Percentiles rank a stretch among this genome's conserved stretches.
Evolutionary conservation across 2,329 filamentous ascomycete genomes (phyloP).

Genomic region (Trichoderma lentiforme): DNA sequence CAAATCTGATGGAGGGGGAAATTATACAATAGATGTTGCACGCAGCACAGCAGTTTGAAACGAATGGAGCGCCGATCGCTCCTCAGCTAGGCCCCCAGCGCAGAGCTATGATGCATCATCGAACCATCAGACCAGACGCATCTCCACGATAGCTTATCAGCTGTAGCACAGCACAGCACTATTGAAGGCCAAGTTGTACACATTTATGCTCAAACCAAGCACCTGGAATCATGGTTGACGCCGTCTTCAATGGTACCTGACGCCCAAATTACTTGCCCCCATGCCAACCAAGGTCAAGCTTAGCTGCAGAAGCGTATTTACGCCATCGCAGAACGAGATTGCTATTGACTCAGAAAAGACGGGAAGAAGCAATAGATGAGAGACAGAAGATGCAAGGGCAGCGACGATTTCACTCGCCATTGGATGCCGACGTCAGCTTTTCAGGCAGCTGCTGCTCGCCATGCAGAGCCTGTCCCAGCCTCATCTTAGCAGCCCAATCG

Average conservation of each 20-base stretch:
- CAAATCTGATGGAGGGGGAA: not conserved
- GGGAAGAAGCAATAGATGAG: not conserved
- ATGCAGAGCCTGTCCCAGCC: not conserved
- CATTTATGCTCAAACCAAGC: not conserved
- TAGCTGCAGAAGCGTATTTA: not conserved
- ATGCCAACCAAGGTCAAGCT: not conserved
- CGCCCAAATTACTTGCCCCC: not conserved
- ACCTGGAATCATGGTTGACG: not conserved
- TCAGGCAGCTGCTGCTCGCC: not conserved
- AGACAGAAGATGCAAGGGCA: conserved; percentile 7
- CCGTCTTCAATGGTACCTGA: not conserved
- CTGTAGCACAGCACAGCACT: not conserved
- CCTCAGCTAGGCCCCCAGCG: not conserved
- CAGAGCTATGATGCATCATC: conserved; percentile 3
- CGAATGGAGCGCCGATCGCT: conserved; percentile 1
- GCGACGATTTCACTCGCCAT: not conserved
- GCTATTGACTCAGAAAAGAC: not conserved
- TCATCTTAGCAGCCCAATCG: not conserved
- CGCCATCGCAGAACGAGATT: not conserved
- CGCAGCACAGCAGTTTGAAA: not conserved
- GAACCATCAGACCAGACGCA: not conserved
- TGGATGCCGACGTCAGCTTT: not conserved
- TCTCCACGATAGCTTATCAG: not conserved
- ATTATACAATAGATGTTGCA: not conserved
- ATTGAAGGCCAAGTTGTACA: not conserved